phyloP scores from a whole-genome alignment of 306 rosid genomes.

The Inga oerstediana region DNA sequence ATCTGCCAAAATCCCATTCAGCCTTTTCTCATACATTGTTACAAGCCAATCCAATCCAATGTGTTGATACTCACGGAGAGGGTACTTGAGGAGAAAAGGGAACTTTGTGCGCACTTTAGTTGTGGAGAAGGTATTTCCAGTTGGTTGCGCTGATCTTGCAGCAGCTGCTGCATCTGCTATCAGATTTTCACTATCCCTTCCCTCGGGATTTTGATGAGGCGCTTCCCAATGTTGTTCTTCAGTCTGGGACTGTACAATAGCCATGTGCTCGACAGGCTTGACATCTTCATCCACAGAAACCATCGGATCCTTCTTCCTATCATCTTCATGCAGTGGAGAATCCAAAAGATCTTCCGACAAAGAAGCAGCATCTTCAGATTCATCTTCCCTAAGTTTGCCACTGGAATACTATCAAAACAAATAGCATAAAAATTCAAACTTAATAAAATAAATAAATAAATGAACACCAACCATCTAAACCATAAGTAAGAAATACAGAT shows the following conservation, averaged over 20 bases:
- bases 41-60: slow-evolving; percentile 99
- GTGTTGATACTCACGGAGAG: slow-evolving; percentile 98
- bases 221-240: slow-evolving; percentile 53
- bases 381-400: slow-evolving; percentile 50
- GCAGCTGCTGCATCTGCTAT: slow-evolving; percentile 99
- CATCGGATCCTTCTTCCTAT: slow-evolving; percentile 42
- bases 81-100: slow-evolving; percentile 87
- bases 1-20: slow-evolving; percentile 96
- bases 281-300: slow-evolving; percentile 56
- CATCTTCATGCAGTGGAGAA: slow-evolving; percentile 58
- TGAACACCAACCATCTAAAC: slow-evolving; percentile 27
- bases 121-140: slow-evolving; percentile 99
- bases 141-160: slow-evolving; percentile 98
- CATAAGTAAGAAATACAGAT: slow-evolving; percentile 37
- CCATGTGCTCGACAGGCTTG: slow-evolving; percentile 49
- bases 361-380: slow-evolving; percentile 69
- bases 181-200: slow-evolving; percentile 74
- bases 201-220: slow-evolving; percentile 48
- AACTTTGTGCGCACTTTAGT: slow-evolving; percentile 94
- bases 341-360: slow-evolving; percentile 57
- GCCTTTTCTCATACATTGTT: slow-evolving; percentile 93
- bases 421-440: not conserved
- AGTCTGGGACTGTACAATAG: slow-evolving; percentile 41
- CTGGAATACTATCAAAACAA: slow-evolving; percentile 50
- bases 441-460: slow-evolving; percentile 17